These are phyloP conservation scores for Cladophialophora yegresii DNA, from an alignment of 2,329 filamentous ascomycete species.

Conservation along the genomic window DNA sequence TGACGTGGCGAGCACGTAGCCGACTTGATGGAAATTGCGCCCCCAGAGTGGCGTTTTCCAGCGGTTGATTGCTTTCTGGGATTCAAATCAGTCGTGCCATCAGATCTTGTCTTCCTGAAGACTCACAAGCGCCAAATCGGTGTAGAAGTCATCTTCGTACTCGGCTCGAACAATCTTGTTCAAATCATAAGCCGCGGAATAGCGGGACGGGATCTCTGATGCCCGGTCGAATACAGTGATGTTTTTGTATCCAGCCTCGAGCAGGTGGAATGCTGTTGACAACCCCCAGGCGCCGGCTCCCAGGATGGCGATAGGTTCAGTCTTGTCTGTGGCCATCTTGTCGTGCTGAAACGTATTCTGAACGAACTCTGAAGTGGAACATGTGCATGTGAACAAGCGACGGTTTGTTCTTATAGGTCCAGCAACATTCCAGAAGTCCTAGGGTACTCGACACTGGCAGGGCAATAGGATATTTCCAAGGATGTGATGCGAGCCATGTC, in stretches of 20 bases:
- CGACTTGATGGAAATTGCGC: slow-evolving; percentile 50
- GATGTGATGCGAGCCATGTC: not conserved
- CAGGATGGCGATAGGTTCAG: slow-evolving; percentile 46
- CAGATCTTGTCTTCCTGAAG: not conserved
- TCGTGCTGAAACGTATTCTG: not conserved
- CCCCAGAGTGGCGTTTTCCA: slow-evolving; percentile 50
- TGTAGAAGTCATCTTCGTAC: slow-evolving; percentile 37
- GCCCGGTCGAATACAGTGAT: slow-evolving; percentile 53
- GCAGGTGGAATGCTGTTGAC: slow-evolving; percentile 52
- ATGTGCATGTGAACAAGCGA: not conserved
- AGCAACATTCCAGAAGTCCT: not conserved
- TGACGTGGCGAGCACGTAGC: slow-evolving; percentile 49
- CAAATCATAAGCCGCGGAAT: slow-evolving; percentile 52
- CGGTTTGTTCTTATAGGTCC: not conserved
- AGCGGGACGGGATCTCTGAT: slow-evolving; percentile 47
- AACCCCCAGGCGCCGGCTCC: slow-evolving; percentile 53
- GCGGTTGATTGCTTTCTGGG: slow-evolving; percentile 43
- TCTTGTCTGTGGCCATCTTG: slow-evolving; percentile 23
- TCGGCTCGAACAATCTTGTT: slow-evolving; percentile 49
- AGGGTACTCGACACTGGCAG: too few species aligned
- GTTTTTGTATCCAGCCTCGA: slow-evolving; percentile 50
- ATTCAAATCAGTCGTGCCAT: not conserved
- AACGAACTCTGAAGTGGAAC: not conserved
- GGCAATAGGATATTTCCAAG: not conserved
- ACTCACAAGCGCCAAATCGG: slow-evolving; percentile 34